Base-by-base conservation (phyloP, 768 basidiomycete genomes). In the Pleurotus tuoliensis region DNA sequence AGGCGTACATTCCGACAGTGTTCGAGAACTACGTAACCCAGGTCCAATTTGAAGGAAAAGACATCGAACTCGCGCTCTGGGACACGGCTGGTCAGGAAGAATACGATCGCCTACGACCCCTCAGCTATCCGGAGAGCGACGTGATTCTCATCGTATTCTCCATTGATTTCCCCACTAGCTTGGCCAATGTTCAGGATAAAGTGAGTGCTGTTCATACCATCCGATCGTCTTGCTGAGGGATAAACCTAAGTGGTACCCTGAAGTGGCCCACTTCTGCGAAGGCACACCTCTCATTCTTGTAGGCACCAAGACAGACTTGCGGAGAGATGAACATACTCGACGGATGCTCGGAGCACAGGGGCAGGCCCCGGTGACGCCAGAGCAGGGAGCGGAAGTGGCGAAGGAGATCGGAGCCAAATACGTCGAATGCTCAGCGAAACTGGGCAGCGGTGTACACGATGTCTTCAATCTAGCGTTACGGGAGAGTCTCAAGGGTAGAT, bases 71-170 rank as follows among this genome's bases (percentile, higher is more conserved):
- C 43, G 96, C 97, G n/a, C 79, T 99, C 15, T 99, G 96, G 94
- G 94, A 98, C 72, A 98, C 94, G 1, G 94, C 94, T 0, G 94
- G 94, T 24, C 94, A 97, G 70, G 94, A 98, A 73, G 94, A 98
- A 74, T 98, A 97, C 71, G 93, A 95, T 70, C 82, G 90, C 60
- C 80, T 94, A 56, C 81, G 91, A 62, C 90, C 91, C 16, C 77
- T 94, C 60, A 90, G 87, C 69, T 93, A 94, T 63, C 90, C 92
- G 16, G 91, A 94, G 70, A 89, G 86, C 77, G 83, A 92, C 66
- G 90, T 93, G 58, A 92, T 96, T 64, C 87, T 96, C 63, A 91
- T 96, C 63, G 93, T 95, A 25, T 97, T 96, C 76, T 93, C 92
- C 9, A 77, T 95, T 68, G 93, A 96, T 76, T 95, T 94, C 66